Conservation (phyloP, 129 eudicot species). For the Chrysanthemum lavandulifolium region DNA sequence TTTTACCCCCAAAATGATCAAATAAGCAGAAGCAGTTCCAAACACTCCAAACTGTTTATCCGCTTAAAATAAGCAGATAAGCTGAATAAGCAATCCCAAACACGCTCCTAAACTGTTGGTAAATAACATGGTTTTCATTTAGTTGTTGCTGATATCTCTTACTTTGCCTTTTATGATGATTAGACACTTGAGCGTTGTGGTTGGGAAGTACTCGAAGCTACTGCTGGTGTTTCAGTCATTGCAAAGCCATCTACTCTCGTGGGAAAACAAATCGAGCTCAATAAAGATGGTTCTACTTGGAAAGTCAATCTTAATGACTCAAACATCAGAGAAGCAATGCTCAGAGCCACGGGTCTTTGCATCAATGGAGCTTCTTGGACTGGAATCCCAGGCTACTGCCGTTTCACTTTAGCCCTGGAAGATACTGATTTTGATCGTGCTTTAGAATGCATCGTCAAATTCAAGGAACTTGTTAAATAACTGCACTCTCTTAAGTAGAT, state of each 20-base stretch:
- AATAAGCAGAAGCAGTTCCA: too few species aligned
- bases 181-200: conserved; percentile 83
- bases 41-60: too few species aligned
- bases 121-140: background rate
- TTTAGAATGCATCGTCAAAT: conserved; percentile 58
- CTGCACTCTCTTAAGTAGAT: background rate
- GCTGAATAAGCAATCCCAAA: too few species aligned
- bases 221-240: conserved; percentile 73
- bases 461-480: conserved; percentile 49
- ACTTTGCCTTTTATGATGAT: conserved; percentile 18
- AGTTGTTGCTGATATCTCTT: background rate
- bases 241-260: conserved; percentile 73
- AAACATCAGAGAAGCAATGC: conserved; percentile 80
- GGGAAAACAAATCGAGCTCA: conserved; percentile 54
- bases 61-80: too few species aligned
- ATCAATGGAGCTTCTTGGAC: conserved; percentile 90
- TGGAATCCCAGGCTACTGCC: conserved; percentile 84
- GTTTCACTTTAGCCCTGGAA: conserved; percentile 82
- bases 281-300: conserved; percentile 35
- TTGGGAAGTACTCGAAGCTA: conserved; percentile 90
- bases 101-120: too few species aligned
- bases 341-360: conserved; percentile 78
- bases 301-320: conserved; percentile 67
- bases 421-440: conserved; percentile 71
- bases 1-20: too few species aligned